These are phyloP conservation scores for Auriscalpium microsporum DNA, from an alignment of 768 basidiomycete genomes.

Conservation along the genomic window DNA sequence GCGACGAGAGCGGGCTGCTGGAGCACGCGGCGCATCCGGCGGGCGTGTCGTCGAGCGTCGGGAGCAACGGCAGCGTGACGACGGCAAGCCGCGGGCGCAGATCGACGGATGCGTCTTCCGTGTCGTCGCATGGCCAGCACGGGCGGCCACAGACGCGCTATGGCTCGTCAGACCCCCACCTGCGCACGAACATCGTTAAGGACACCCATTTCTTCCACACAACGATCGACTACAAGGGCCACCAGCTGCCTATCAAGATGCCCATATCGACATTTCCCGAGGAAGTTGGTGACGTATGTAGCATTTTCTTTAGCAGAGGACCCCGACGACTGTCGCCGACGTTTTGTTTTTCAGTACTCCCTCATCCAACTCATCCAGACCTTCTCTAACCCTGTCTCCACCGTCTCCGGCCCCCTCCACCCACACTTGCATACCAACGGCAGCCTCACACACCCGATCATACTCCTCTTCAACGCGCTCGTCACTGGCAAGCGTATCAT, in stretches of 20 bases:
- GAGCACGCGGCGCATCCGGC: slow-evolving; percentile 27
- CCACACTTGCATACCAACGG: slow-evolving; percentile 94
- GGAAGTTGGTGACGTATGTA: slow-evolving; percentile 90
- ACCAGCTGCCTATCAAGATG: slow-evolving; percentile 82
- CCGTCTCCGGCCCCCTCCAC: slow-evolving; percentile 66
- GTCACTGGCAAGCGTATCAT: slow-evolving; percentile 94
- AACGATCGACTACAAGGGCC: slow-evolving; percentile 72
- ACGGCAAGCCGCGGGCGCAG: slow-evolving; percentile 44
- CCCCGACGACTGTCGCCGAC: slow-evolving; percentile 9
- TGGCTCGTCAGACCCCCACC: slow-evolving; percentile 35
- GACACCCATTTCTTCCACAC: slow-evolving; percentile 96
- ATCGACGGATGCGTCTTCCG: slow-evolving; percentile 69
- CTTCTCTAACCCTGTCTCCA: slow-evolving; percentile 55
- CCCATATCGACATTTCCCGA: slow-evolving; percentile 85
- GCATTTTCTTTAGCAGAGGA: slow-evolving; percentile 9
- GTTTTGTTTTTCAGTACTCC: slow-evolving; percentile 57
- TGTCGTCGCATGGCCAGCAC: slow-evolving; percentile 46
- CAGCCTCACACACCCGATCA: slow-evolving; percentile 83
- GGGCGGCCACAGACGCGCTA: slow-evolving; percentile 25
- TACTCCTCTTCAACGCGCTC: slow-evolving; percentile 92
- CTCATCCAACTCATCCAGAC: slow-evolving; percentile 83
- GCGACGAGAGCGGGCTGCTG: slow-evolving; percentile 52
- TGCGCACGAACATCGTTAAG: slow-evolving; percentile 40
- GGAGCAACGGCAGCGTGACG: slow-evolving; percentile 37
- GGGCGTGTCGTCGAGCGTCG: slow-evolving; percentile 24